These are phyloP conservation scores for Mortierella sp. DNA, from an alignment of 371 early-diverging fungal genomes.

Conservation along the genomic window DNA sequence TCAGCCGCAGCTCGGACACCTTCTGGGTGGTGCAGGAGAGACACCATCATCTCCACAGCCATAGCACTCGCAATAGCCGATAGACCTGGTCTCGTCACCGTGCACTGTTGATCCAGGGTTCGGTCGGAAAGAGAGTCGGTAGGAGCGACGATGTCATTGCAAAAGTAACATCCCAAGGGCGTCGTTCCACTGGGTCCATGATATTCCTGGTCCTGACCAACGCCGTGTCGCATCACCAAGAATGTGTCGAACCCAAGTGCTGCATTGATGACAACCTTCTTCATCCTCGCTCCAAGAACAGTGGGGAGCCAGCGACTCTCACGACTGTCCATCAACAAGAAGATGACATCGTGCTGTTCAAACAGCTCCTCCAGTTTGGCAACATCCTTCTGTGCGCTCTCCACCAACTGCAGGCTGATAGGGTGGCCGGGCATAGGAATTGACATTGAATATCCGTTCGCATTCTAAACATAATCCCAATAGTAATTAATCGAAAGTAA, in stretches of 20 bases:
- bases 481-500: neutral
- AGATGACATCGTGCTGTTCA: constrained; percentile 85
- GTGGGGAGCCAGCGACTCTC: constrained; percentile 98
- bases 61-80: constrained; percentile 88
- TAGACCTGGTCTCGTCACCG: constrained; percentile 96
- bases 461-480: constrained; percentile 67
- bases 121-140: constrained; percentile 94
- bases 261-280: constrained; percentile 88
- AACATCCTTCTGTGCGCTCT: constrained; percentile 64
- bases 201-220: constrained; percentile 51
- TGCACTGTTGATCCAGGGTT: constrained; percentile 97
- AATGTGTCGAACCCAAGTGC: constrained; percentile 97
- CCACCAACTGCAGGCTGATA: constrained; percentile 58
- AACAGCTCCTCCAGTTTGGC: constrained; percentile 73
- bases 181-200: constrained; percentile 13
- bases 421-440: constrained; percentile 98
- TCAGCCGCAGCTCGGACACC: constrained; percentile 60
- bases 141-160: constrained; percentile 96
- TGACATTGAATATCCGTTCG: constrained; percentile 75
- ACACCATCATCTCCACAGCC: constrained; percentile 92
- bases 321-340: constrained; percentile 93
- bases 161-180: constrained; percentile 94
- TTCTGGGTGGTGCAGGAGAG: constrained; percentile 85
- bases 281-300: constrained; percentile 75
- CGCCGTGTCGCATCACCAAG: constrained; percentile 97